Base-by-base conservation (phyloP, 305 asterid genomes). In the Nicotiana rustica region DNA sequence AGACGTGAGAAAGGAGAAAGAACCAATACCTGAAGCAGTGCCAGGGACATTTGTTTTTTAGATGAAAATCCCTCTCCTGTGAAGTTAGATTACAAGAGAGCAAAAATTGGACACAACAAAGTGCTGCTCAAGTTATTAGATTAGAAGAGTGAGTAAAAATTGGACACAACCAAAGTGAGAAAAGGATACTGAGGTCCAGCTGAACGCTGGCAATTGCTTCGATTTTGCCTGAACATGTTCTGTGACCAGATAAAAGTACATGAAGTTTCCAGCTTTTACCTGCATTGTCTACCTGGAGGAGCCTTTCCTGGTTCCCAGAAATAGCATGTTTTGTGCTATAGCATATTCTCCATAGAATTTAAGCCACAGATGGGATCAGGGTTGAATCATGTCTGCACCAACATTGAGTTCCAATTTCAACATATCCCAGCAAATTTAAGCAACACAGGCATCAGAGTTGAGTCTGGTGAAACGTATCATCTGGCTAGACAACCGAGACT, bases 401-500 rank as follows among this genome's bases (percentile, higher is more conserved):
- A 41, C 36, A 19, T 1, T 2, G 5, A 31, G 25, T 5, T 41
- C 31, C 77, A 18, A 35, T 68, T 38, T 68, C 77, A 36, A 41
- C 49, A 41, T 6, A 41, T 41, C 49, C 49, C 49, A 41, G 49
- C 10, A 41, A 41, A 41, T 41, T 41, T 41, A 41, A 7, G 49
- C 2, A 41, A 41, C 49, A 41, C 49, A 7, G 49, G 49, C 10
- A 41, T 6, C 2, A 7, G 47, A 6, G 47, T 38, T 6, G 47
- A 38, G 47, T 38, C 47, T 41, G 61, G 12, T 70, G 1, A 10
- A 19, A 70, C 60, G 47, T 44, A 41, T 70, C 60, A 44, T 70
- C 59, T 41, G 78, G 78, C 78, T 10, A 10, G 60, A 70, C 59
- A 70, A 19, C 35, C 21, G 18, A 41, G 25, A 65, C 70, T 29